Base-by-base conservation (phyloP, 768 basidiomycete species). In the Trametes coccinea region DNA sequence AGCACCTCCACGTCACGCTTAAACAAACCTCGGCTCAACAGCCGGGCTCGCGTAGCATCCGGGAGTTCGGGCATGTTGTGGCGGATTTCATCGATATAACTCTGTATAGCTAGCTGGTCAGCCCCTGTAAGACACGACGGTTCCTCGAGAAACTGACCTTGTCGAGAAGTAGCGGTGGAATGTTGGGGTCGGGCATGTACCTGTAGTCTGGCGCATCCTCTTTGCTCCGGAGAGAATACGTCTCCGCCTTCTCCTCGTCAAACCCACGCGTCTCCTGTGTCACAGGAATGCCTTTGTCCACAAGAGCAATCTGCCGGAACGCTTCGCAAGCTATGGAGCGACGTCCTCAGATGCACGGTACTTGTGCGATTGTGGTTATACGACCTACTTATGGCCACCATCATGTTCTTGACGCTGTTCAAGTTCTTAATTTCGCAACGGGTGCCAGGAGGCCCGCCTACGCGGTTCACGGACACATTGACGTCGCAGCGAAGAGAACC, bases 371-470 rank as follows among this genome's bases (percentile, higher is more conserved):
- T n/a, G 34, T 41, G 30, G 45, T 44, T 31, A 11, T 22, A 1
- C 31, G 53, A 53, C 83, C 14, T 59, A 97, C 96, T 82, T 53
- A 98, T 93, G 11, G 95, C 96, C 16, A 84, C 80, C 73, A 83
- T 83, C 77, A 94, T 88, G 73, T 89, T 94, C 64, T 84, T 85
- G 45, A 97, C 80, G 56, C 93, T 94, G 71, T 98, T 98, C 45
- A 99, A 81, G 69, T 99, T 99, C 75, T 99, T 99, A 67, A 99
- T 86, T 75, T 99, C 96, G 69, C 94, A 95, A 33, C 96, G 86
- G 1, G 90, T 96, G 2, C 95, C 88, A 0, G 77, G 86, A 3
- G 83, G 74, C 5, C 82, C 75, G 8, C 88, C 87, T 44, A 76
- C 71, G 49, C 82, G 82, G 68, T 93, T 90, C 5, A 98, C 84